A percentile compares a stretch with the other conserved stretches of the same genome.
Conservation (phyloP, 2,329 filamentous ascomycete species). For the Cladosporium sp. region DNA sequence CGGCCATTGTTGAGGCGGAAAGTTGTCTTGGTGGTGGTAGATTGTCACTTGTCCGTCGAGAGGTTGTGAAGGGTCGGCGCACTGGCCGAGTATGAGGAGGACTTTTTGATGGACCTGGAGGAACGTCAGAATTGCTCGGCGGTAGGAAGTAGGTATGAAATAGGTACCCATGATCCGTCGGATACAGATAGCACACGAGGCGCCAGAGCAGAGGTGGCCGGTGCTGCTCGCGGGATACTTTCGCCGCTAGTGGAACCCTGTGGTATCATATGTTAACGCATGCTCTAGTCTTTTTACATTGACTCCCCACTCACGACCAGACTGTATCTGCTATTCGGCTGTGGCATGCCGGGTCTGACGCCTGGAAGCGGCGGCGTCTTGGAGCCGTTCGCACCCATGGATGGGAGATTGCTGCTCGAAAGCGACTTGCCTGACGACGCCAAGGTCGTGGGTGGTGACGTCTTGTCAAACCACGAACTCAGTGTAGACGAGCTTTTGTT, state of each 20-base stretch:
- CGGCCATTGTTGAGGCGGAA: slow-evolving; percentile 79
- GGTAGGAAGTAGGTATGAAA: background rate
- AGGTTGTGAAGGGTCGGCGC: slow-evolving; percentile 65
- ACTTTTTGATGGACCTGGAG: slow-evolving; percentile 83
- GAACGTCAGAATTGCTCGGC: slow-evolving; percentile 10
- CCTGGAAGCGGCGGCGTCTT: slow-evolving; percentile 34
- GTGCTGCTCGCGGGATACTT: slow-evolving; percentile 15
- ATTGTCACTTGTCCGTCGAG: slow-evolving; percentile 76
- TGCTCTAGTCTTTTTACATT: background rate
- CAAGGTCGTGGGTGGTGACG: slow-evolving; percentile 68
- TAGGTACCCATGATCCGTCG: slow-evolving; percentile 73
- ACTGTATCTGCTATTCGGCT: slow-evolving; percentile 52
- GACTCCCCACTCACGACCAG: slow-evolving; percentile 34
- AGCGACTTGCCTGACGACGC: slow-evolving; percentile 57
- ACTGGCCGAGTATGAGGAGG: slow-evolving; percentile 71
- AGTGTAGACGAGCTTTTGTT: slow-evolving; percentile 58
- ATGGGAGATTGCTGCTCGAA: slow-evolving; percentile 52
- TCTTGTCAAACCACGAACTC: slow-evolving; percentile 56
- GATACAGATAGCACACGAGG: slow-evolving; percentile 72
- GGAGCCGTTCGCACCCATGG: slow-evolving; percentile 41
- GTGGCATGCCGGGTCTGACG: slow-evolving; percentile 24
- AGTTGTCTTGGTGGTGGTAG: slow-evolving; percentile 74
- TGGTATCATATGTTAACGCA: background rate
- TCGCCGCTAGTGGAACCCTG: slow-evolving; percentile 31
- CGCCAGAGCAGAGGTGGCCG: slow-evolving; percentile 64